These are phyloP conservation scores for Fistulinella staudtii DNA, from an alignment of 1,284 basidiomycete species.

Conservation along the genomic window DNA sequence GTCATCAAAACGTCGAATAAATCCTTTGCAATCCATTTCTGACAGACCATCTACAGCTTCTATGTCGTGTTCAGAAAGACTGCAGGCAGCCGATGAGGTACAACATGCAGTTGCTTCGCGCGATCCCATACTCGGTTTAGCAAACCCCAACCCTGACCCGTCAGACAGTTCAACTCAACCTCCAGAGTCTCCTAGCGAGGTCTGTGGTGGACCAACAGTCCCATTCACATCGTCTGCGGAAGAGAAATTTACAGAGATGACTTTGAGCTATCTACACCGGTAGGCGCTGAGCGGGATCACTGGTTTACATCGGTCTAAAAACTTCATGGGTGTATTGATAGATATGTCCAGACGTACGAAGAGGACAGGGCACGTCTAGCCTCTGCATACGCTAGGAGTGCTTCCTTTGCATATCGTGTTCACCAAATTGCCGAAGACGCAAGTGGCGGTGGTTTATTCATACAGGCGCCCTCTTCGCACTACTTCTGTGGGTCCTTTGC, in stretches of 20 bases:
- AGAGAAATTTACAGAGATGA: conserved; percentile 32
- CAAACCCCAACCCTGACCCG: not conserved
- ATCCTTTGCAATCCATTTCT: not conserved
- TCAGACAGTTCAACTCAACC: conserved; percentile 1
- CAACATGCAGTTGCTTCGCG: not conserved
- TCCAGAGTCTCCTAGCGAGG: not conserved
- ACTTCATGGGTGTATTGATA: conserved; percentile 12
- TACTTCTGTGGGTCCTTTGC: conserved; percentile 11
- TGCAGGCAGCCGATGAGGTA: conserved; percentile 1
- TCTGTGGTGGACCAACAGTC: not conserved
- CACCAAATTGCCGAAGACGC: conserved; percentile 9
- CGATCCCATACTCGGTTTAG: not conserved
- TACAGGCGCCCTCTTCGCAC: conserved; percentile 5
- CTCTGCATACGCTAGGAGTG: conserved; percentile 28
- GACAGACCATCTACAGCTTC: not conserved
- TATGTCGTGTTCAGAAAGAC: not conserved
- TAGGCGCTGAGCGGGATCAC: conserved; percentile 14
- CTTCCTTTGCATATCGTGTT: conserved; percentile 31
- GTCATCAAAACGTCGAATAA: conserved; percentile 8
- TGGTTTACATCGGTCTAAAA: not conserved
- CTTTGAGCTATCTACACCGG: conserved; percentile 28
- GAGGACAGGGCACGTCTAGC: conserved; percentile 31
- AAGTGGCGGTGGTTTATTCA: not conserved
- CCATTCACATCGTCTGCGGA: conserved; percentile 1
- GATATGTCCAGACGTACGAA: conserved; percentile 31